Evolutionary conservation across 2,329 filamentous ascomycete genomes (phyloP), one percentile per base, ranked within the genome.

Genomic region (Penicillium sp.): DNA sequence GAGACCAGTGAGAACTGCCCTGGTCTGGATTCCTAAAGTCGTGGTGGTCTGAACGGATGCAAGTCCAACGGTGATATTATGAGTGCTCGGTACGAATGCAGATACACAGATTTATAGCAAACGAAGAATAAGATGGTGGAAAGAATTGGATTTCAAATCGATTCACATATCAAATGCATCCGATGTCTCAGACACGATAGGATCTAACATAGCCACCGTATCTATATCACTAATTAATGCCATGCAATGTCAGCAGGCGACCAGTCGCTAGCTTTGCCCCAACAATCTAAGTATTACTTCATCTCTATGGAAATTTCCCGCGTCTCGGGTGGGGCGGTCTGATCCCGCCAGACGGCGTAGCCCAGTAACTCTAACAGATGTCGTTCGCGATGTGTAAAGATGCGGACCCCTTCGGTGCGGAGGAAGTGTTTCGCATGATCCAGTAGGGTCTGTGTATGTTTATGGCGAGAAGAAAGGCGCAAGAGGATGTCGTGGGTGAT

Each of bases 1-100:
- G 65, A 71, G 24, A 76, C 74, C 0, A 79, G 76, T 5, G 81
- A 85, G 67, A 64, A 75, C 44, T 84, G 82, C 50, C 74, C 80
- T 0, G 81, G 80, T 0, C 61, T 85, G 51, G 81, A 84, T 56
- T 52, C 13, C 9, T 57, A 55, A 35, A 14, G 5, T 2, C 9
- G 11, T 18, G 14, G 28, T n/a, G 30, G 13, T n/a, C 10, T n/a
- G 30, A 33, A 31, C 28, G 2, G 30, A 30, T 13, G 1, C 27
- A 30, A 30, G 11, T 27, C 25, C 25, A 27, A 27, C 7, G 25
- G 4, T 27, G 20, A 22, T 22, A 22, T 22, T 4, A 22, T 22
- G 4, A 4, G 20, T 22, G 20, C 25, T 27, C 25, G 25, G 25
- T 9, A 8, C 25, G 25, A 30, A 30, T 30, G 27, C 2, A 30